phyloP scores from a whole-genome alignment of 169 alveolate species.

The Eimeria praecox region DNA sequence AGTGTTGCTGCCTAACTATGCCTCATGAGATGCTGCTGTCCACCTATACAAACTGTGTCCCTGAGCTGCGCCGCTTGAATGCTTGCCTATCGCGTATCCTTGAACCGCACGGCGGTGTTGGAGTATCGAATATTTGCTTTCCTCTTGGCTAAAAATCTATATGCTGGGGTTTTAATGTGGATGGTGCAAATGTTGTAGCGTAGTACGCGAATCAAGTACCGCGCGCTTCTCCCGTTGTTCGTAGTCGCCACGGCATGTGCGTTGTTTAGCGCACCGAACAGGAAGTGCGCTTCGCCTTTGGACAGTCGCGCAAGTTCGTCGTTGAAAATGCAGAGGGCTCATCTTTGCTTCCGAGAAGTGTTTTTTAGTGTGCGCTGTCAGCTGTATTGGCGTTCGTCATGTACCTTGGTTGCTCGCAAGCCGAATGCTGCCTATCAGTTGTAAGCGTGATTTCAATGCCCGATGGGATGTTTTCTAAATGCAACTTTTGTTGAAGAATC shows the following conservation, averaged over 20 bases:
- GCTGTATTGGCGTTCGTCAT: not conserved
- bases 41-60: too few relatives aligned
- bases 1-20: too few relatives aligned
- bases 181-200: too few relatives aligned
- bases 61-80: too few relatives aligned
- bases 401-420: not conserved
- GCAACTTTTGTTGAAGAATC: not conserved
- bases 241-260: not conserved
- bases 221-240: too few relatives aligned
- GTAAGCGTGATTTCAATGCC: not conserved
- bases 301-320: not conserved
- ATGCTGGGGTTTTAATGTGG: too few relatives aligned
- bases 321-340: not conserved
- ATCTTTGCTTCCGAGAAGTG: not conserved
- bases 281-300: not conserved
- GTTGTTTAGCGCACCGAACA: not conserved
- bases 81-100: too few relatives aligned
- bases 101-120: too few relatives aligned
- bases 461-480: not conserved
- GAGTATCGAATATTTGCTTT: too few relatives aligned
- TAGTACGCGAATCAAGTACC: too few relatives aligned
- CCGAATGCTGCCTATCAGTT: not conserved
- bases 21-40: too few relatives aligned
- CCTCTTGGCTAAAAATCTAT: too few relatives aligned
- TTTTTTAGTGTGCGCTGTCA: not conserved